These are phyloP conservation scores for Telopea speciosissima DNA, from an alignment of 177 flowering plant species.

Conservation along the genomic window DNA sequence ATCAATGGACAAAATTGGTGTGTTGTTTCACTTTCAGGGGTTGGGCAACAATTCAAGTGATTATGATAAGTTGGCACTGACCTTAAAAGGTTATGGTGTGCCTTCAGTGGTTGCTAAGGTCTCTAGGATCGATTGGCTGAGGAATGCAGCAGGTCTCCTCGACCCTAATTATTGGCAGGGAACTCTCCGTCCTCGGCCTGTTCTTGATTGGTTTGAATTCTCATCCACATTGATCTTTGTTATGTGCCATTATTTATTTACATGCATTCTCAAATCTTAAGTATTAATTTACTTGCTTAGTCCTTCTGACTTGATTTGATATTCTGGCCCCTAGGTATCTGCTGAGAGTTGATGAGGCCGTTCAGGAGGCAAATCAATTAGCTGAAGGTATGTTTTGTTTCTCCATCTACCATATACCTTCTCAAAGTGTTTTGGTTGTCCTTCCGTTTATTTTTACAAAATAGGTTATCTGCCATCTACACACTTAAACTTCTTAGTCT, in stretches of 20 bases:
- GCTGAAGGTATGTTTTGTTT: slow-evolving; percentile 40
- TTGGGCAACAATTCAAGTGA: slow-evolving; percentile 81
- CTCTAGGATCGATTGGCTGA: slow-evolving; percentile 81
- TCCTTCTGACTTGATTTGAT: not conserved
- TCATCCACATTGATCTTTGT: not conserved
- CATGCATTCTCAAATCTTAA: no score
- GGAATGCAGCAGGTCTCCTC: slow-evolving; percentile 88
- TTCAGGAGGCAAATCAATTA: slow-evolving; percentile 55
- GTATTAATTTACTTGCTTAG: no score
- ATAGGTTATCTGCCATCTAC: no score
- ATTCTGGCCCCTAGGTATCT: slow-evolving; percentile 48
- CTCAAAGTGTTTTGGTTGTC: no score
- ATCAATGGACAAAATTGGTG: not conserved
- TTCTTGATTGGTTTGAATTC: slow-evolving; percentile 64
- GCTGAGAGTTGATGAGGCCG: slow-evolving; percentile 62
- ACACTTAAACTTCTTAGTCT: no score
- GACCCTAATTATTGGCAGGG: slow-evolving; percentile 88
- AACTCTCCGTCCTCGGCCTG: slow-evolving; percentile 85
- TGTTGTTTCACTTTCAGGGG: slow-evolving; percentile 42
- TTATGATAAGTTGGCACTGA: slow-evolving; percentile 44
- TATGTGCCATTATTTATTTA: not conserved
- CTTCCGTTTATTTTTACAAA: no score
- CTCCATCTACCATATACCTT: no score
- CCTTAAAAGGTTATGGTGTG: slow-evolving; percentile 48
- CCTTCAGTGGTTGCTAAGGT: slow-evolving; percentile 59